Percentiles rank a stretch among this genome's conserved stretches.
Conservation (phyloP, 176 grass and related monocot genomes). For the Stipa capillata region DNA sequence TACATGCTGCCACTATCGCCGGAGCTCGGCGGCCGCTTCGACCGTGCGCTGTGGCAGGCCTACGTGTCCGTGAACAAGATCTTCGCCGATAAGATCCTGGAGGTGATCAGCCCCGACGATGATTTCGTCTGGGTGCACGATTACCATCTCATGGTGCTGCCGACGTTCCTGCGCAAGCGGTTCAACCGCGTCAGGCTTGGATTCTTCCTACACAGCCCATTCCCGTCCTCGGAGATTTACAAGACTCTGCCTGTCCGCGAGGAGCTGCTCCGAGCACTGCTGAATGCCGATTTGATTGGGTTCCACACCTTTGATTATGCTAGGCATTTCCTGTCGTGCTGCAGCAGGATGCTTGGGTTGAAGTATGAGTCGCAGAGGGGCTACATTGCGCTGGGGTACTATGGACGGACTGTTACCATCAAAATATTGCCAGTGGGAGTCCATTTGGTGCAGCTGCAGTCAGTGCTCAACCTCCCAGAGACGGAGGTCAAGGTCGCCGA, state of each 20-base stretch:
- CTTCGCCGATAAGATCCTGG: conserved; percentile 86
- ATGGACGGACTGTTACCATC: conserved; percentile 82
- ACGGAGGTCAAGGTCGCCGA: conserved; percentile 57
- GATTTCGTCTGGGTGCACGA: conserved; percentile 95
- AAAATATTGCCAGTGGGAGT: conserved; percentile 90
- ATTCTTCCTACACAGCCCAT: conserved; percentile 89
- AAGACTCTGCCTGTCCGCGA: conserved; percentile 74
- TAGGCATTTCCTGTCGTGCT: conserved; percentile 82
- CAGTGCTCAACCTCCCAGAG: conserved; percentile 53
- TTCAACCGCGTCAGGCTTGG: conserved; percentile 84
- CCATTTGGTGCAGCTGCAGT: conserved; percentile 68
- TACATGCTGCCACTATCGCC: conserved; percentile 97
- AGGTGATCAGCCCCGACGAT: conserved; percentile 92
- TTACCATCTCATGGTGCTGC: conserved; percentile 91
- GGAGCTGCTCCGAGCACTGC: conserved; percentile 67
- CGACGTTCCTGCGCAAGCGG: conserved; percentile 73
- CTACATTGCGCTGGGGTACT: conserved; percentile 82
- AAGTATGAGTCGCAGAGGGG: conserved; percentile 86
- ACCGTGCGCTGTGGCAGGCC: conserved; percentile 77
- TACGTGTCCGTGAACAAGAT: conserved; percentile 96
- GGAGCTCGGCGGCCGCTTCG: conserved; percentile 85
- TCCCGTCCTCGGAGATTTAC: conserved; percentile 84
- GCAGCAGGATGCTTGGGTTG: conserved; percentile 84
- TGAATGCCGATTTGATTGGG: conserved; percentile 84
- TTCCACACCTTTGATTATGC: conserved; percentile 97